Percentiles rank a stretch among this genome's conserved stretches.
Conservation (phyloP, 2,329 filamentous ascomycete species). For the Fusarium guadeloupense region DNA sequence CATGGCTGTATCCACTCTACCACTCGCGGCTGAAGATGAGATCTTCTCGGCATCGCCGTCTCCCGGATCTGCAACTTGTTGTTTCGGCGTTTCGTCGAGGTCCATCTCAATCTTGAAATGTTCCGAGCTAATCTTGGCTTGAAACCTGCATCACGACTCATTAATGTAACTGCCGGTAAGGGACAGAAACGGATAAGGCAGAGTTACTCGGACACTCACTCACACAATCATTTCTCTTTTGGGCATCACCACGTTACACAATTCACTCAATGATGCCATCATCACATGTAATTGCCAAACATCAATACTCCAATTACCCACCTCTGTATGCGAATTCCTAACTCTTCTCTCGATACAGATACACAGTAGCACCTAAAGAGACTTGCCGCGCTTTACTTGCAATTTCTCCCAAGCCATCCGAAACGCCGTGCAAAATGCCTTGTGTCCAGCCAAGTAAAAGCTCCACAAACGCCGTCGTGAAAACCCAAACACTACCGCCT, state of each 20-base stretch:
- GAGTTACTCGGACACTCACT: neutral
- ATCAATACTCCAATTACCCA: slow-evolving; percentile 2
- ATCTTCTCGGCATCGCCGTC: slow-evolving; percentile 35
- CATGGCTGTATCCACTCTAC: slow-evolving; percentile 6
- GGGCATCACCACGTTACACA: neutral
- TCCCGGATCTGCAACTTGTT: slow-evolving; percentile 27
- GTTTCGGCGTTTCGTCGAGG: slow-evolving; percentile 19
- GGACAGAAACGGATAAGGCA: neutral
- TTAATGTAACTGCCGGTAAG: slow-evolving; percentile 3
- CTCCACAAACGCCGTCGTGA: slow-evolving; percentile 37
- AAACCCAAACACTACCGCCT: slow-evolving; percentile 16
- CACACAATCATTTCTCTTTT: neutral
- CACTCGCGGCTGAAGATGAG: slow-evolving; percentile 11
- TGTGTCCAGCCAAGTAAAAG: slow-evolving; percentile 33
- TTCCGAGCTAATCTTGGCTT: slow-evolving; percentile 13
- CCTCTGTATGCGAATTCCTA: slow-evolving; percentile 17
- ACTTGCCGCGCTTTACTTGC: slow-evolving; percentile 14
- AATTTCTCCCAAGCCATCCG: slow-evolving; percentile 20
- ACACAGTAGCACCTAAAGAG: slow-evolving; percentile 1
- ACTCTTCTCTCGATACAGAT: slow-evolving; percentile 2
- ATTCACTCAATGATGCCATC: slow-evolving; percentile 9
- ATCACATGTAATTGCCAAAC: slow-evolving; percentile 8
- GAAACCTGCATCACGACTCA: slow-evolving; percentile 14
- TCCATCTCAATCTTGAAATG: neutral
- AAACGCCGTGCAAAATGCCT: slow-evolving; percentile 36